Percentiles rank a stretch among this genome's conserved stretches.
Evolutionary conservation across 805 yeast genomes (phyloP).

Genomic region (Saturnispora hagleri): DNA sequence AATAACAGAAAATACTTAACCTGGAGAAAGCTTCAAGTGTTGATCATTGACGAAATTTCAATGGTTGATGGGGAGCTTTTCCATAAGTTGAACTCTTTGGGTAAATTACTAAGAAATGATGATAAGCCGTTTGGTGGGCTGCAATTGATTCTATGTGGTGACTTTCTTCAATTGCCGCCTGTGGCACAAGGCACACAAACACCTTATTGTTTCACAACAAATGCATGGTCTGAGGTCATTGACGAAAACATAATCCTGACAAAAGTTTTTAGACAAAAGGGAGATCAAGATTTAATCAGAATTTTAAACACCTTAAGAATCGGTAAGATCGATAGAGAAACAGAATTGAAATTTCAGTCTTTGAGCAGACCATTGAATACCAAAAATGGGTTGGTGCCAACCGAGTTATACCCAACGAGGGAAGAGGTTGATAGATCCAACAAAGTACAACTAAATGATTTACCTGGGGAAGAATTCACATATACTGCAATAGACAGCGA

Average conservation of each 20-base stretch:
- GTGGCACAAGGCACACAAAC: constrained; percentile 40
- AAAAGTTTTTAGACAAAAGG: constrained; percentile 79
- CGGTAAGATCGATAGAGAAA: constrained; percentile 49
- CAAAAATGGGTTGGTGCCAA: constrained; percentile 75
- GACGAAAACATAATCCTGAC: constrained; percentile 59
- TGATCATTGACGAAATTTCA: constrained; percentile 87
- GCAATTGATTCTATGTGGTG: constrained; percentile 87
- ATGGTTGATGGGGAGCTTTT: constrained; percentile 82
- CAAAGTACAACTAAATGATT: constrained; percentile 34
- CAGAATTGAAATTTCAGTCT: constrained; percentile 38
- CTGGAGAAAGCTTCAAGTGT: constrained; percentile 63
- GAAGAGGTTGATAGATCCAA: constrained; percentile 79
- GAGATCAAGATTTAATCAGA: constrained; percentile 65
- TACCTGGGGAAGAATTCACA: constrained; percentile 38
- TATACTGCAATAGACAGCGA: constrained; percentile 39
- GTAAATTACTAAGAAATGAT: constrained; percentile 40
- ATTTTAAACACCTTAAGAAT: constrained; percentile 75
- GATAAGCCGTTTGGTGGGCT: constrained; percentile 85
- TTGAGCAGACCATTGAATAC: constrained; percentile 52
- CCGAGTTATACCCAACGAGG: constrained; percentile 83
- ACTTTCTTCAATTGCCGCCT: constrained; percentile 93
- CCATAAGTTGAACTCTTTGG: constrained; percentile 65
- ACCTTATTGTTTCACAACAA: constrained; percentile 66
- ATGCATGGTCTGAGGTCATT: constrained; percentile 58
- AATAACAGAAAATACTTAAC: constrained; percentile 35